Conservation (phyloP, 1,139 yeast species). For the Komagataea norvegica region DNA sequence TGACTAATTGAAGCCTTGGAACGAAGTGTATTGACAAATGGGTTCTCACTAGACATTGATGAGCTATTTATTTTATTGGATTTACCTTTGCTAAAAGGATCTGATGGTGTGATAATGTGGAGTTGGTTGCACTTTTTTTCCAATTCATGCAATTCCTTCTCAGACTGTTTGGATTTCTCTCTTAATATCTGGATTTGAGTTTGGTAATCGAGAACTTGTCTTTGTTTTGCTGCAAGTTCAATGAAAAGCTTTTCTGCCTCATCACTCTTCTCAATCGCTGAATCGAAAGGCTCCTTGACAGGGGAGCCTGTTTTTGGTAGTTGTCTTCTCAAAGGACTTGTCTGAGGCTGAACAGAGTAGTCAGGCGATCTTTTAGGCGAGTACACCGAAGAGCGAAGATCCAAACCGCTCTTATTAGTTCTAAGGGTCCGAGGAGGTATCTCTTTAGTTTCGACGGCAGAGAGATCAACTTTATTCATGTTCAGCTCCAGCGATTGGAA, state of each 20-base stretch:
- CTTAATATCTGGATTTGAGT: conserved; percentile 33
- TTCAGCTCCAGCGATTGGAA: conserved; percentile 10
- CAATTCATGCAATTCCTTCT: conserved; percentile 33
- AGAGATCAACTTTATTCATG: conserved; percentile 3
- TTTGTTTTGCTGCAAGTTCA: conserved; percentile 40
- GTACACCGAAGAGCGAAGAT: conserved; percentile 5
- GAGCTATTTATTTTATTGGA: no score
- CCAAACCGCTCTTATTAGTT: conserved; percentile 5
- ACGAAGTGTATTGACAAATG: conserved; percentile 3
- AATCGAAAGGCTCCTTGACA: background rate
- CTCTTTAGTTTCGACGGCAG: conserved; percentile 2
- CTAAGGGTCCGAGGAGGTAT: conserved; percentile 4
- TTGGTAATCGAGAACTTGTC: conserved; percentile 38
- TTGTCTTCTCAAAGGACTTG: background rate
- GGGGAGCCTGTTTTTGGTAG: background rate
- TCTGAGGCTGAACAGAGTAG: background rate
- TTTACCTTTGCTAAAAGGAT: no score
- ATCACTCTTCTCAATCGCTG: background rate
- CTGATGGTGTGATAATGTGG: conserved; percentile 4
- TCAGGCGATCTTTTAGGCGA: conserved; percentile 5
- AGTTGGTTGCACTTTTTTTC: conserved; percentile 29
- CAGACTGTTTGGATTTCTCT: conserved; percentile 32
- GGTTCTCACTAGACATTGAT: background rate
- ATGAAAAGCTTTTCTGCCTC: conserved; percentile 27
- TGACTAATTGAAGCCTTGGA: conserved; percentile 9